Conservation (phyloP, 768 basidiomycete species). For the Ephemerocybe angulata region DNA sequence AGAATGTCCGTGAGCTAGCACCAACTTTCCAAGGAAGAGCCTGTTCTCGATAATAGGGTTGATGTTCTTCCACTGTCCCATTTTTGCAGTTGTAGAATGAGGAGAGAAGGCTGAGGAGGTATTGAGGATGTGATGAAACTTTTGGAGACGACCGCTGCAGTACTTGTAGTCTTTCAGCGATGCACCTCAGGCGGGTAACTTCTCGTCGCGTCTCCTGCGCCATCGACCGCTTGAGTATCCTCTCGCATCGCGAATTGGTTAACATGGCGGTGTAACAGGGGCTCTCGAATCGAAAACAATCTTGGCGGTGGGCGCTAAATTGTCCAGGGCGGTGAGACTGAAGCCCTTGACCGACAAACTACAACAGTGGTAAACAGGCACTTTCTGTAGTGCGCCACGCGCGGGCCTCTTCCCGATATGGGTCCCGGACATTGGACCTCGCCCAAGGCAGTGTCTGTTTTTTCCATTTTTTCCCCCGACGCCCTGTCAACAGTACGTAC, state of each 20-base stretch:
- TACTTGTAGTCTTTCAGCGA: slow-evolving; percentile 5
- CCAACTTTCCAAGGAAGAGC: slow-evolving; percentile 78
- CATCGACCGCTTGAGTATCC: too few relatives aligned
- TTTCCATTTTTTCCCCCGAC: neutral
- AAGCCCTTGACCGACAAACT: neutral
- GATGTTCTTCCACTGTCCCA: slow-evolving; percentile 62
- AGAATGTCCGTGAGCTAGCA: too few relatives aligned
- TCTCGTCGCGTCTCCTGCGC: neutral
- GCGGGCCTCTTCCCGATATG: neutral
- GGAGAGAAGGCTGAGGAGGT: neutral
- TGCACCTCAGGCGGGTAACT: slow-evolving; percentile 1
- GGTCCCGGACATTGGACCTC: neutral
- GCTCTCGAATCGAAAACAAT: neutral
- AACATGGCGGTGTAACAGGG: neutral
- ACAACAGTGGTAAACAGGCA: neutral
- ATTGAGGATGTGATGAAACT: slow-evolving; percentile 2
- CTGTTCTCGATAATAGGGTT: slow-evolving; percentile 60
- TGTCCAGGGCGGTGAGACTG: too few relatives aligned
- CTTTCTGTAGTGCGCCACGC: neutral
- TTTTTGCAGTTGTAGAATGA: slow-evolving; percentile 21
- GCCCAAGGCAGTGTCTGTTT: neutral
- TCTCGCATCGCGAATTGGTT: too few relatives aligned
- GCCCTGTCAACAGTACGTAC: too few relatives aligned
- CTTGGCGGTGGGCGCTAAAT: neutral
- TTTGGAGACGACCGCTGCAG: neutral